phyloP scores from a whole-genome alignment of 2,329 filamentous ascomycete species.

The Colletotrichum brevisporum region DNA sequence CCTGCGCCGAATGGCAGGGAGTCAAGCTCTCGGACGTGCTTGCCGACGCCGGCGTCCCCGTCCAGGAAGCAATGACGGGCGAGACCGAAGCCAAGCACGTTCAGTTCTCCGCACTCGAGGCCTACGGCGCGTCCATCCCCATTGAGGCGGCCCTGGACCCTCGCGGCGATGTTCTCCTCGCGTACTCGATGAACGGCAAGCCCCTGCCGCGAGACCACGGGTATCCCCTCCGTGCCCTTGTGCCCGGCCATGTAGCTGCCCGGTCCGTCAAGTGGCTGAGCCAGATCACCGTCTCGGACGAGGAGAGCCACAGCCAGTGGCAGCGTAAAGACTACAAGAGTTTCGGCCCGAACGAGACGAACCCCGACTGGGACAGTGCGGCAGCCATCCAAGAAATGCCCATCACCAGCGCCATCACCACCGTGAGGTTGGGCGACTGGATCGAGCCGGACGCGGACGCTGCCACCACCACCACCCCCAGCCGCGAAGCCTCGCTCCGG shows the following conservation, averaged over 20 bases:
- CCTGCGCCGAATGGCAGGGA: conserved; percentile 72
- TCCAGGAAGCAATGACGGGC: conserved; percentile 53
- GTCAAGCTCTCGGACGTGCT: conserved; percentile 69
- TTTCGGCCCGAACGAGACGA: conserved; percentile 74
- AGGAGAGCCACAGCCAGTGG: conserved; percentile 77
- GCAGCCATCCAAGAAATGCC: conserved; percentile 78
- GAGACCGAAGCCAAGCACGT: conserved; percentile 63
- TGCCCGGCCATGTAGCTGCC: conserved; percentile 77
- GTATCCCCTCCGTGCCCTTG: conserved; percentile 73
- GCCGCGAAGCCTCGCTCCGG: conserved; percentile 57
- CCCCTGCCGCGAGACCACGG: conserved; percentile 76
- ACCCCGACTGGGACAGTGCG: conserved; percentile 74
- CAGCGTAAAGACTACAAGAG: conserved; percentile 78
- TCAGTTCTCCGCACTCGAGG: conserved; percentile 71
- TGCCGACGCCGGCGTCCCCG: conserved; percentile 66
- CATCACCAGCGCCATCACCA: conserved; percentile 76
- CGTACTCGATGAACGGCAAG: conserved; percentile 77
- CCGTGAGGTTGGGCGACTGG: conserved; percentile 59
- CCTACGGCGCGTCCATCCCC: conserved; percentile 74
- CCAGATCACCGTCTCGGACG: conserved; percentile 73
- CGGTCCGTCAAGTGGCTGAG: conserved; percentile 79
- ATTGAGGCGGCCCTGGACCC: conserved; percentile 71
- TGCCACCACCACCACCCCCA: background rate
- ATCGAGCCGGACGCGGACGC: conserved; percentile 4
- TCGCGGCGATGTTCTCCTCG: conserved; percentile 74